phyloP scores from a whole-genome alignment of 1,139 yeast species.

The Saccharomycopsis crataegensis region DNA sequence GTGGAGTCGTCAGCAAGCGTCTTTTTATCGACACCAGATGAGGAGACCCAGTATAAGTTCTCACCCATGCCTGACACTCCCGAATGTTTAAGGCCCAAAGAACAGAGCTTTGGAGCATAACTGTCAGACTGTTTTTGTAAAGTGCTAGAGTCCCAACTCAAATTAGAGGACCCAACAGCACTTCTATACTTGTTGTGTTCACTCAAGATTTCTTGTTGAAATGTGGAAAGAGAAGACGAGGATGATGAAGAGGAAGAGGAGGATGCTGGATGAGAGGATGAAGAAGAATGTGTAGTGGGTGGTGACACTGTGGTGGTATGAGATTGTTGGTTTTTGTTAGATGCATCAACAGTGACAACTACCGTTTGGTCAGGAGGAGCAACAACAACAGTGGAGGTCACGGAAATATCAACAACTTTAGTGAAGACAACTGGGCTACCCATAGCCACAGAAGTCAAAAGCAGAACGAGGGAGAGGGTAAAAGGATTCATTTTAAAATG shows the following conservation, averaged over 20 bases:
- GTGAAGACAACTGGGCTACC: not conserved
- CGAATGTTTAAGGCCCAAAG: conserved; percentile 7
- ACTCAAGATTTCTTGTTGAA: conserved; percentile 4
- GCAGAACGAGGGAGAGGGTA: too few species aligned
- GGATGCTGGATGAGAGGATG: too few species aligned
- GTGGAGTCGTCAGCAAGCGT: conserved; percentile 3
- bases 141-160: conserved; percentile 7
- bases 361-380: too few species aligned
- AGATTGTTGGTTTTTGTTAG: too few species aligned
- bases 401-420: not conserved
- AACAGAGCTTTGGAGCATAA: conserved; percentile 2
- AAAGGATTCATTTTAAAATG: too few species aligned
- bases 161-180: not conserved
- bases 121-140: not conserved
- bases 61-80: conserved; percentile 11
- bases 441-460: too few species aligned
- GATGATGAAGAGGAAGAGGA: too few species aligned
- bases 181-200: conserved; percentile 8
- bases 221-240: not conserved
- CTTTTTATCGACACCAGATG: not conserved
- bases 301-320: too few species aligned
- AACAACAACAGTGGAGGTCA: not conserved
- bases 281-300: too few species aligned
- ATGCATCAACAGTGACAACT: too few species aligned
- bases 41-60: conserved; percentile 3